Percentiles rank a stretch among this genome's conserved stretches.
These are phyloP conservation scores for Poteriospumella lacustris DNA, from an alignment of 108 stramenopile species.

Conservation along the genomic window DNA sequence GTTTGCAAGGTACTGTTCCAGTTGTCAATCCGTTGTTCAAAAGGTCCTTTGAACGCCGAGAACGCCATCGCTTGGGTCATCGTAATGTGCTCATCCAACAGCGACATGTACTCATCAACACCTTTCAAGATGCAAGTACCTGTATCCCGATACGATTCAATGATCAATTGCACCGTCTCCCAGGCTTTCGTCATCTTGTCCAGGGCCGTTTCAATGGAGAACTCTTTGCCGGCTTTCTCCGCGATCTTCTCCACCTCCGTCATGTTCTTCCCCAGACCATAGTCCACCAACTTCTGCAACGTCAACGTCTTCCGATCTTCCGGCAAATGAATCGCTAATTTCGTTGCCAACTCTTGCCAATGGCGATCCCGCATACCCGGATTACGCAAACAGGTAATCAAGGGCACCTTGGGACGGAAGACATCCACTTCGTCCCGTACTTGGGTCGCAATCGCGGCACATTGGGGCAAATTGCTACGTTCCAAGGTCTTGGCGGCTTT, in stretches of 20 bases:
- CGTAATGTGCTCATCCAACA: constrained; percentile 61
- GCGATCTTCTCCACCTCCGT: constrained; percentile 42
- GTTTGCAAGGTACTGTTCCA: constrained; percentile 54
- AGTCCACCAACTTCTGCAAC: constrained; percentile 41
- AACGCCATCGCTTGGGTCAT: constrained; percentile 63
- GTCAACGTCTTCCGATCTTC: constrained; percentile 37
- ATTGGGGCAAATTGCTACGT: constrained; percentile 35
- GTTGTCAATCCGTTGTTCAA: constrained; percentile 40
- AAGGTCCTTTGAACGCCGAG: constrained; percentile 52
- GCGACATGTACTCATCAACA: constrained; percentile 55
- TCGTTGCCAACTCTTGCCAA: constrained; percentile 52
- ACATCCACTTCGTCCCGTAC: constrained; percentile 35
- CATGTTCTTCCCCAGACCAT: constrained; percentile 42
- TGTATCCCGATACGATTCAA: constrained; percentile 33
- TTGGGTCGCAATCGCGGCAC: constrained; percentile 35
- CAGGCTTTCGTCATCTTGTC: constrained; percentile 48
- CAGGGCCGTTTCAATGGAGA: constrained; percentile 44
- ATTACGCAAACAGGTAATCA: constrained; percentile 50
- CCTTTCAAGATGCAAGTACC: constrained; percentile 50
- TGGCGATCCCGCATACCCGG: constrained; percentile 62
- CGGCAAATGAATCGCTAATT: constrained; percentile 37
- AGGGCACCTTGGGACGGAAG: constrained; percentile 54
- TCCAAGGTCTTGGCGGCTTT: constrained; percentile 53
- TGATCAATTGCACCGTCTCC: constrained; percentile 23
- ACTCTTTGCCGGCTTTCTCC: constrained; percentile 49